A percentile compares a stretch with the other conserved stretches of the same genome.
phyloP scores from a whole-genome alignment of 345 rosid species.

The Sisymbrium irio region DNA sequence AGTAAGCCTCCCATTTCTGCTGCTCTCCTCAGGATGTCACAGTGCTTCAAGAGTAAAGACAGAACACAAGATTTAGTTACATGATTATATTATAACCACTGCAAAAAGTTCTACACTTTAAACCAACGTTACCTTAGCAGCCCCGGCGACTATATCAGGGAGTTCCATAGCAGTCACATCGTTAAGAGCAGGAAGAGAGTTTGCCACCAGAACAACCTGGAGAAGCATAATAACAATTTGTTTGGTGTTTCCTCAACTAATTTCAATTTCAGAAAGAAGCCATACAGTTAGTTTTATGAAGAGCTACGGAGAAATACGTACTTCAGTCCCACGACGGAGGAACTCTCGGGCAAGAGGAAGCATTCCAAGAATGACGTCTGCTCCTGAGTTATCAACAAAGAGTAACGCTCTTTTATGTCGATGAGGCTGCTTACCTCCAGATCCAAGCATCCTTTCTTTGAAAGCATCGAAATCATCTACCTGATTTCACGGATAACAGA shows the following conservation, averaged over 20 bases:
- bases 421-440: constrained; percentile 54
- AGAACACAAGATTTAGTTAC: not conserved
- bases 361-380: constrained; percentile 93
- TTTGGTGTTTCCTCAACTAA: constrained; percentile 4
- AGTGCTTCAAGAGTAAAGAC: constrained; percentile 54
- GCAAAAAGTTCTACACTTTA: not conserved
- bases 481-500: constrained; percentile 38
- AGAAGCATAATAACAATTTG: constrained; percentile 20
- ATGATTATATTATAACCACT: not conserved
- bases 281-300: not conserved
- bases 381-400: constrained; percentile 98
- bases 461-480: constrained; percentile 95
- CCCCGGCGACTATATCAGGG: constrained; percentile 94
- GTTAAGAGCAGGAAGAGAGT: constrained; percentile 95
- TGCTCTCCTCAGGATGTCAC: constrained; percentile 92
- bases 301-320: constrained; percentile 25
- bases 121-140: constrained; percentile 72
- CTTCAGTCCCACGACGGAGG: constrained; percentile 95
- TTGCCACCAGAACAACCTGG: constrained; percentile 96
- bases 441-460: constrained; percentile 84
- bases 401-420: constrained; percentile 92
- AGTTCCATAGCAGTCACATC: constrained; percentile 98
- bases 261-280: not conserved
- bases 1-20: constrained; percentile 95
- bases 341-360: constrained; percentile 97